A percentile compares a stretch with the other conserved stretches of the same genome.
These are phyloP conservation scores for Penicillium atrosanguineum DNA, from an alignment of 495 filamentous ascomycete genomes.

Conservation along the genomic window DNA sequence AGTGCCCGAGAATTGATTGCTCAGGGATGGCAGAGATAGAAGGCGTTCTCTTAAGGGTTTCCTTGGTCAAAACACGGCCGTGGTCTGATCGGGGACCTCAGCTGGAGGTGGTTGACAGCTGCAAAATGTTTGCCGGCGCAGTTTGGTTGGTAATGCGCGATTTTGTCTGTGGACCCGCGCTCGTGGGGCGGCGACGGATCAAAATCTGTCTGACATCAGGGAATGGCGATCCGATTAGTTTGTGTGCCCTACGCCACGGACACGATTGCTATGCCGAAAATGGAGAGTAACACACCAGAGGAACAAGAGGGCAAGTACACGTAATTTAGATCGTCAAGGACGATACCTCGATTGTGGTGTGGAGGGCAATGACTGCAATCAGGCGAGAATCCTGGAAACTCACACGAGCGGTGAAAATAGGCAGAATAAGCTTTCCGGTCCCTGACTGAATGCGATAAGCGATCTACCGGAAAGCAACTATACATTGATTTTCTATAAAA, in stretches of 20 bases:
- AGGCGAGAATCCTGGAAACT: conserved; percentile 2
- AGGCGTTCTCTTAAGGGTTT: conserved; percentile 6
- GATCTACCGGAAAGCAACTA: neutral
- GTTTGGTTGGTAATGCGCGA: conserved; percentile 27
- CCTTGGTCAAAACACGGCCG: conserved; percentile 4
- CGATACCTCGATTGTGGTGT: conserved; percentile 10
- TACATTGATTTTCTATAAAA: too few species aligned
- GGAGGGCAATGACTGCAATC: neutral
- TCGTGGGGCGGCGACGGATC: conserved; percentile 22
- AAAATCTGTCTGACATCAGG: conserved; percentile 33
- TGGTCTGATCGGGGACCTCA: conserved; percentile 12
- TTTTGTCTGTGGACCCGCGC: conserved; percentile 33
- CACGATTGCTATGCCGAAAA: neutral
- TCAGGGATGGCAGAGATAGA: neutral
- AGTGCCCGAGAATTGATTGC: conserved; percentile 23
- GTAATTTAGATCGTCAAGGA: conserved; percentile 10
- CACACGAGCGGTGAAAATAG: conserved; percentile 19
- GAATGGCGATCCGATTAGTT: conserved; percentile 4
- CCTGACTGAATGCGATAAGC: conserved; percentile 11
- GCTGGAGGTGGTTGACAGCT: conserved; percentile 10
- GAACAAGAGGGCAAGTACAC: neutral
- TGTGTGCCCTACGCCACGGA: neutral
- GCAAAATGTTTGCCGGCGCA: conserved; percentile 24
- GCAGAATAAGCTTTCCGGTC: conserved; percentile 17
- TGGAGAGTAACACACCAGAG: conserved; percentile 7